These are phyloP conservation scores for Aureobasidium subglaciale DNA, from an alignment of 2,329 filamentous ascomycete genomes.

Conservation along the genomic window DNA sequence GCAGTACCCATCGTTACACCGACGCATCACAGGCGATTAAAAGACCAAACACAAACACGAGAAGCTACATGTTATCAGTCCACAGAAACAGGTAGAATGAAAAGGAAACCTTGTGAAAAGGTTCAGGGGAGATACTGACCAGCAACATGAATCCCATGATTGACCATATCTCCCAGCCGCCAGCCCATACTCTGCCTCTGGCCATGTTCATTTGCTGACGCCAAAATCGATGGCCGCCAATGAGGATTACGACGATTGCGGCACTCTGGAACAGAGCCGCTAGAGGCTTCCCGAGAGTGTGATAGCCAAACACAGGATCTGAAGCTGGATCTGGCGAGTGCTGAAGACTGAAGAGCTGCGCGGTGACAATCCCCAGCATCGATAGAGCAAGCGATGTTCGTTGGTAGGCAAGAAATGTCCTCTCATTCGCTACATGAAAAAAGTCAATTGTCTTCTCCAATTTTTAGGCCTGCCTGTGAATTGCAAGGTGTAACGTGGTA, in stretches of 20 bases:
- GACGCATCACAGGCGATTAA: slow-evolving; percentile 19
- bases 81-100: not conserved
- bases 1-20: not conserved
- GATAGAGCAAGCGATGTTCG: slow-evolving; percentile 63
- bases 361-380: slow-evolving; percentile 57
- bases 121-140: slow-evolving; percentile 34
- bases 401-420: slow-evolving; percentile 67
- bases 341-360: slow-evolving; percentile 61
- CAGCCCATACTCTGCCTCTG: slow-evolving; percentile 49
- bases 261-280: slow-evolving; percentile 41
- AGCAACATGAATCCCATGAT: slow-evolving; percentile 41
- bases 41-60: slow-evolving; percentile 21
- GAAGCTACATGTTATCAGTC: slow-evolving; percentile 16
- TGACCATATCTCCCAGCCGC: slow-evolving; percentile 51
- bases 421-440: slow-evolving; percentile 55
- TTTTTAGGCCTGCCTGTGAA: not conserved
- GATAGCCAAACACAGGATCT: slow-evolving; percentile 49
- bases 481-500: too few species aligned
- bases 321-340: slow-evolving; percentile 37
- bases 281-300: slow-evolving; percentile 54
- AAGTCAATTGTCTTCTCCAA: not conserved
- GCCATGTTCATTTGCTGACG: slow-evolving; percentile 54
- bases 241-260: slow-evolving; percentile 42
- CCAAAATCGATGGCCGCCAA: slow-evolving; percentile 56
- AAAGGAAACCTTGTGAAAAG: slow-evolving; percentile 14